phyloP scores from a whole-genome alignment of 305 asterid genomes.

The Solanum hybrid region DNA sequence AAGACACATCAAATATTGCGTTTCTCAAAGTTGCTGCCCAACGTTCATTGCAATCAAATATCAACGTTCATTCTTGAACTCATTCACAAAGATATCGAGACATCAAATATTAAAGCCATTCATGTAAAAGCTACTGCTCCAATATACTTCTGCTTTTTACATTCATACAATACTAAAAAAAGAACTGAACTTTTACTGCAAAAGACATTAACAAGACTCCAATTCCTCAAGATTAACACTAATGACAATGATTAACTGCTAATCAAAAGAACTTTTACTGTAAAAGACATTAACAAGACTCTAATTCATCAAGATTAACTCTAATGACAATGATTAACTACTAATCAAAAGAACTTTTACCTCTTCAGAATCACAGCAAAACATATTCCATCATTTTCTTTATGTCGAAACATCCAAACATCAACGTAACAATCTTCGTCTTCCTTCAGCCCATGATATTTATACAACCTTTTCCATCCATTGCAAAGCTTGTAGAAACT shows the following conservation, averaged over 20 bases:
- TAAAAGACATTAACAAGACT: neutral
- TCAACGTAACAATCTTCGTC: neutral
- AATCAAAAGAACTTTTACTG: neutral
- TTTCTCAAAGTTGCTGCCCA: neutral
- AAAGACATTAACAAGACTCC: neutral
- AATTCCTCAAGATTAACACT: neutral
- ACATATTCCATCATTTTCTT: neutral
- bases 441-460: neutral
- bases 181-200: neutral
- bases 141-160: neutral
- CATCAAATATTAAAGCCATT: neutral
- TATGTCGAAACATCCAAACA: constrained; percentile 7
- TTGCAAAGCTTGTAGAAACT: neutral
- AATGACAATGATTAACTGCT: neutral
- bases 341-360: neutral
- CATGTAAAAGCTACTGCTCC: neutral
- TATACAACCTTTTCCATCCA: constrained; percentile 1
- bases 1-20: neutral
- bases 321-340: neutral
- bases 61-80: neutral
- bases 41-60: neutral
- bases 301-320: neutral
- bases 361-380: neutral
- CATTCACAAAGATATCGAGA: neutral
- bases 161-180: neutral